These are phyloP conservation scores for Ceratobasidium sp. DNA, from an alignment of 1,284 basidiomycete species.

Conservation along the genomic window DNA sequence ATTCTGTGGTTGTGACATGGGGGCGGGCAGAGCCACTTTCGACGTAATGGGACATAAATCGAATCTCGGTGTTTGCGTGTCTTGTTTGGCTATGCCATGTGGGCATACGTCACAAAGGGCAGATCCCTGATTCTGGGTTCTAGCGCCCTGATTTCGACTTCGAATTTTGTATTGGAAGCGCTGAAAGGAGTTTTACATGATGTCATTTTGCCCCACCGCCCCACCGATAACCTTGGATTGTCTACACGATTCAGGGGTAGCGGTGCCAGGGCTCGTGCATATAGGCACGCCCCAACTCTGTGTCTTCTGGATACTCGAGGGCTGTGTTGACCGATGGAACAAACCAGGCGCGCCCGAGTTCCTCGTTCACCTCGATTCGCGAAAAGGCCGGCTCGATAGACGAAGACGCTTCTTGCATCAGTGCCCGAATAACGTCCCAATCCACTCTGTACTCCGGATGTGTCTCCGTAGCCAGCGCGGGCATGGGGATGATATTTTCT, in stretches of 20 bases:
- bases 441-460: not conserved
- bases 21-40: not conserved
- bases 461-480: not conserved
- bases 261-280: constrained; percentile 11
- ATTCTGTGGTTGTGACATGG: constrained; percentile 2
- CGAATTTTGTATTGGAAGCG: not conserved
- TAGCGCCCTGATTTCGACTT: not conserved
- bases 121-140: not conserved
- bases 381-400: constrained; percentile 8
- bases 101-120: constrained; percentile 7
- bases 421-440: not conserved
- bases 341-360: constrained; percentile 18
- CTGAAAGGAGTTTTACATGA: not conserved
- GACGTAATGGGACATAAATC: constrained; percentile 10
- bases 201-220: not conserved
- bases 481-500: constrained; percentile 51
- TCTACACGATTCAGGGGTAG: not conserved
- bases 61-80: constrained; percentile 4
- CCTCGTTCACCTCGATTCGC: constrained; percentile 22
- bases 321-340: constrained; percentile 10
- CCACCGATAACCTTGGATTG: not conserved
- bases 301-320: constrained; percentile 9
- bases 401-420: not conserved
- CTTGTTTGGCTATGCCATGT: constrained; percentile 22
- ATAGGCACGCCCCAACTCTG: constrained; percentile 1